Conservation (phyloP, 768 basidiomycete species). For the Cystofilobasidium bisporidii region DNA sequence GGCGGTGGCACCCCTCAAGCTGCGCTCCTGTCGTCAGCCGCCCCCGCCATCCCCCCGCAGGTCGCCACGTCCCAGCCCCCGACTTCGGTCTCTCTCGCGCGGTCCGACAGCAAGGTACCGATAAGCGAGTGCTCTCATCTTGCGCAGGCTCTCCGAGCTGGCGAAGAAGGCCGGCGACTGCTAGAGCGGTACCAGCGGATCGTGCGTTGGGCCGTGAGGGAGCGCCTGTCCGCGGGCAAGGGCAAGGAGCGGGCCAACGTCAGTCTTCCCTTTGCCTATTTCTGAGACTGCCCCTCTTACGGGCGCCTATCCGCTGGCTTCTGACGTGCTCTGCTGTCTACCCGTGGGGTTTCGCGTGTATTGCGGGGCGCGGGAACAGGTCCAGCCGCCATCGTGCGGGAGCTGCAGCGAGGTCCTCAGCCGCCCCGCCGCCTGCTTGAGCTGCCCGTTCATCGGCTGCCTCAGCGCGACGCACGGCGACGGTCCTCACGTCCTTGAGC, state of each 20-base stretch:
- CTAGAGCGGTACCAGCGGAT: constrained; percentile 8
- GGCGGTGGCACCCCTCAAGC: not conserved
- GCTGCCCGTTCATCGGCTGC: constrained; percentile 62
- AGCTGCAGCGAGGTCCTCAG: constrained; percentile 51
- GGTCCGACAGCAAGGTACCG: not conserved
- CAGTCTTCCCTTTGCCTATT: not conserved
- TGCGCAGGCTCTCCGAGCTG: not conserved
- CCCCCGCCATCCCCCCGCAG: not conserved
- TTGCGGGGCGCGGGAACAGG: too few species aligned
- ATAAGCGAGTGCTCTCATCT: not conserved
- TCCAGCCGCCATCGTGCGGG: constrained; percentile 52
- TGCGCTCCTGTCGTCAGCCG: not conserved
- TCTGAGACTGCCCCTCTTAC: not conserved
- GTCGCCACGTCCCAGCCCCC: not conserved
- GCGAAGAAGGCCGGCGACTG: not conserved
- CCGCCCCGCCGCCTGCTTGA: constrained; percentile 62
- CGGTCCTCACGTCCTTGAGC: constrained; percentile 50
- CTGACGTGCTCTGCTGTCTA: too few species aligned
- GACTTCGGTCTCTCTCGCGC: not conserved
- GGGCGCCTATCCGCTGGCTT: not conserved
- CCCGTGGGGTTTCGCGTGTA: too few species aligned
- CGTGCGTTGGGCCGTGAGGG: constrained; percentile 8
- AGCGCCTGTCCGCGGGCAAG: constrained; percentile 5
- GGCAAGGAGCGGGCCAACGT: constrained; percentile 1
- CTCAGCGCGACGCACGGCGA: constrained; percentile 35